Base-by-base conservation (phyloP, 2,329 filamentous ascomycete species). In the Acrodontium crateriforme region DNA sequence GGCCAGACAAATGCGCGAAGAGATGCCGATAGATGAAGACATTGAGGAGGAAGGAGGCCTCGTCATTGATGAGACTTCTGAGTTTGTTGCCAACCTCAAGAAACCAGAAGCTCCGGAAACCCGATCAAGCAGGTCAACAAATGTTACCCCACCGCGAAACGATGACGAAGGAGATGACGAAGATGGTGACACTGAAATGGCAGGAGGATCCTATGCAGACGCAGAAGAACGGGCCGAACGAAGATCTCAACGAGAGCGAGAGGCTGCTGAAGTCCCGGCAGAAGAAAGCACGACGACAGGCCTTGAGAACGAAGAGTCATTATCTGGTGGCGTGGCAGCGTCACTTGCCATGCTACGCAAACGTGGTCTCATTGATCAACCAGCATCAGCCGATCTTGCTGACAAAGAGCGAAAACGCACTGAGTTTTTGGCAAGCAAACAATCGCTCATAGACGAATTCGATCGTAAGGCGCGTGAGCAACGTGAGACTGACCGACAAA, bases 31-130 rank as follows among this genome's bases (percentile, higher is more conserved):
- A 16, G 72, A 76, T 27, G 67, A 67, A 14, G 59, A 67, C 3
- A 60, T 55, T 10, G 60, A 65, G 0, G 60, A 60, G 12, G 63
- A 68, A 27, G 62, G 62, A 2, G 87, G 84, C 2, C 62, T 98
- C 2, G 70, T 94, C n/a, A 85, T 98, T 32, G 87, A 94, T 35
- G 89, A 94, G 49, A 93, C 87, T 1, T 84, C 84, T 0, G 85
- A 93, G 45, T 98, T 98, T 44, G 79, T 98, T 16, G 78, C 84
- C 15, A 83, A 83, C 30, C 58, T 98, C 30, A 78, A 77, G 47
- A 78, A 77, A 33, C 71, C 76, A 6, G 54, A 57, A 17, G 45
- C 65, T 8, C 58, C 67, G 48, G 58, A 78, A 54, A 37, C 34
- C 23, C 29, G 32, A 9, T 26, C 32, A 11, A n/a, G n/a, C 25